A percentile compares a stretch with the other conserved stretches of the same genome.
Evolutionary conservation across 2,329 filamentous ascomycete species (phyloP).

Genomic region (Fonsecaea multimorphosa): DNA sequence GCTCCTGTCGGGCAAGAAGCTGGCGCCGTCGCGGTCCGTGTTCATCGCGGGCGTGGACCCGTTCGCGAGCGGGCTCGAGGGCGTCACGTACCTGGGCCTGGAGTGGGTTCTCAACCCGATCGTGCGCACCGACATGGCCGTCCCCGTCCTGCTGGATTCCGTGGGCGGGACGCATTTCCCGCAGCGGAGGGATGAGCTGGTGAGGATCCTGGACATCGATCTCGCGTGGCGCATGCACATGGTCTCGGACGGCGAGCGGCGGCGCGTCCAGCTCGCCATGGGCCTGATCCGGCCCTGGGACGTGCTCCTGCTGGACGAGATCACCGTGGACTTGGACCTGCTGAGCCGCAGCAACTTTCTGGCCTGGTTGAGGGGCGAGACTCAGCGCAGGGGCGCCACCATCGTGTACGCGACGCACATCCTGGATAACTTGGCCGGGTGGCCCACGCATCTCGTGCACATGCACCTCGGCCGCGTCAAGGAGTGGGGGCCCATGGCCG

Average conservation of each 20-base stretch:
- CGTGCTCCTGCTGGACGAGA: constrained; percentile 89
- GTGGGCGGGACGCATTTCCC: constrained; percentile 87
- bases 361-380: constrained; percentile 83
- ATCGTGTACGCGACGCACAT: constrained; percentile 99
- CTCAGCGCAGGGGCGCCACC: constrained; percentile 79
- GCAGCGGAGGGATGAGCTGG: constrained; percentile 81
- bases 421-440: constrained; percentile 88
- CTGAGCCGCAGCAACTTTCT: constrained; percentile 85
- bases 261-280: constrained; percentile 95
- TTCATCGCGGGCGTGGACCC: constrained; percentile 83
- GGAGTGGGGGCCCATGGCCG: constrained; percentile 78
- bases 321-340: constrained; percentile 94
- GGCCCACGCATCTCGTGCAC: constrained; percentile 94
- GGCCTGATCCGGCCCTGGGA: constrained; percentile 90
- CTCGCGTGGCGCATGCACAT: constrained; percentile 93
- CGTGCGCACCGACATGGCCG: constrained; percentile 92
- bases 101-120: constrained; percentile 99
- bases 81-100: constrained; percentile 93
- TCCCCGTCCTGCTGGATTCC: constrained; percentile 79
- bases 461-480: constrained; percentile 90
- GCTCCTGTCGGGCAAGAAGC: constrained; percentile 91
- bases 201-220: constrained; percentile 90
- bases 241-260: constrained; percentile 88
- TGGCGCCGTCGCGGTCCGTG: constrained; percentile 78
- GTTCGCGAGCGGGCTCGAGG: constrained; percentile 86